phyloP scores from a whole-genome alignment of 176 grass and related monocot genomes.

The Aegilops bicornis region DNA sequence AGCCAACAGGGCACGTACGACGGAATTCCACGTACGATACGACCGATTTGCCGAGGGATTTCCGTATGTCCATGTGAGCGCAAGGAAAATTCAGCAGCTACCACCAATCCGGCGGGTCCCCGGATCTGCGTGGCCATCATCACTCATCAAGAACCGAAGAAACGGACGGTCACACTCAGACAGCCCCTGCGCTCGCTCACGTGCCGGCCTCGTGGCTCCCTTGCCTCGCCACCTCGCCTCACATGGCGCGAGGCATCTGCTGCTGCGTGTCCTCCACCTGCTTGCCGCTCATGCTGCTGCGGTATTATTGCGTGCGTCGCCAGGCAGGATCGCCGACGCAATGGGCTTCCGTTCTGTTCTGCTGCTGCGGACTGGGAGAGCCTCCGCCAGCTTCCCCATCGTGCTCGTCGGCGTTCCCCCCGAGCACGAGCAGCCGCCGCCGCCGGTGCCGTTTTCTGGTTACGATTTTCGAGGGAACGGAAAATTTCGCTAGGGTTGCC shows the following conservation, averaged over 20 bases:
- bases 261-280: neutral
- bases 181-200: neutral
- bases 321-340: neutral
- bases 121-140: neutral
- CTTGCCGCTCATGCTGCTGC: neutral
- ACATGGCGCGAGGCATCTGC: neutral
- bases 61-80: neutral
- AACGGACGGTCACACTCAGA: neutral
- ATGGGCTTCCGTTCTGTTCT: neutral
- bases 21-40: neutral
- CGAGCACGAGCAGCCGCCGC: neutral
- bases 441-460: neutral
- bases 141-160: neutral
- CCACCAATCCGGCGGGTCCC: neutral
- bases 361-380: neutral
- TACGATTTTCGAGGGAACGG: neutral
- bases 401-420: neutral
- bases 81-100: neutral
- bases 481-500: neutral
- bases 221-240: neutral
- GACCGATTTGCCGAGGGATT: neutral
- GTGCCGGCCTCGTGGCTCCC: slow-evolving; percentile 5
- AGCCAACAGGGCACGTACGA: neutral
- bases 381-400: neutral
- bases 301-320: neutral